A percentile compares a stretch with the other conserved stretches of the same genome.
Evolutionary conservation across 345 rosid species (phyloP).

Genomic region (Eucalyptus tenuipes): DNA sequence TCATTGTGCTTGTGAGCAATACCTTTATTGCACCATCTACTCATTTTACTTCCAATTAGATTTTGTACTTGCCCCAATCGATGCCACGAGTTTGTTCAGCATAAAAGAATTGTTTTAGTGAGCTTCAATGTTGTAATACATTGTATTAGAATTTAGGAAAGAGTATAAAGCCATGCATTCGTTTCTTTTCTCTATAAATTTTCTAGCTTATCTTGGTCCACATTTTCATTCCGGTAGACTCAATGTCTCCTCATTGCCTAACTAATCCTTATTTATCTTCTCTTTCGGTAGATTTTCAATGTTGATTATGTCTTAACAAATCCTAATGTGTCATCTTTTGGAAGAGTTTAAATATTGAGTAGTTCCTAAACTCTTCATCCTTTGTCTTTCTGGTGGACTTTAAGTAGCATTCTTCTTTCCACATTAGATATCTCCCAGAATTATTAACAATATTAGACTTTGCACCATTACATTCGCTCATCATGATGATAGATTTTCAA

Average conservation of each 20-base stretch:
- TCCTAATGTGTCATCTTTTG: background rate
- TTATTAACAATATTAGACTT: too few species aligned
- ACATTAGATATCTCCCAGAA: too few species aligned
- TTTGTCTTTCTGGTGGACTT: background rate
- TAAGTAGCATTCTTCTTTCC: background rate
- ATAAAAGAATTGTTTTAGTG: background rate
- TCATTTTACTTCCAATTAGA: background rate
- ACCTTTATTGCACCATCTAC: background rate
- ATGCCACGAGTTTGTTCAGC: background rate
- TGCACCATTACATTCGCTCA: too few species aligned
- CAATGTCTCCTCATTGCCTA: background rate
- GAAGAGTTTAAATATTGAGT: background rate
- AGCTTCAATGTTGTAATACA: background rate
- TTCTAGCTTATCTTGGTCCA: background rate
- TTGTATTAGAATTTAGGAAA: background rate
- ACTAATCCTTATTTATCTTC: background rate
- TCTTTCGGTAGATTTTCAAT: background rate
- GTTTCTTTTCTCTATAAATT: too few species aligned
- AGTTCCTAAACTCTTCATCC: background rate
- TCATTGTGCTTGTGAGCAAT: background rate
- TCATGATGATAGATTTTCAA: too few species aligned
- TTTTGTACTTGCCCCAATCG: background rate
- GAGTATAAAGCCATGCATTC: background rate
- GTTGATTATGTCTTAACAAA: background rate
- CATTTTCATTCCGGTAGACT: background rate